Evolutionary conservation across 345 rosid genomes (phyloP).

Genomic region (Erucastrum elatum): DNA sequence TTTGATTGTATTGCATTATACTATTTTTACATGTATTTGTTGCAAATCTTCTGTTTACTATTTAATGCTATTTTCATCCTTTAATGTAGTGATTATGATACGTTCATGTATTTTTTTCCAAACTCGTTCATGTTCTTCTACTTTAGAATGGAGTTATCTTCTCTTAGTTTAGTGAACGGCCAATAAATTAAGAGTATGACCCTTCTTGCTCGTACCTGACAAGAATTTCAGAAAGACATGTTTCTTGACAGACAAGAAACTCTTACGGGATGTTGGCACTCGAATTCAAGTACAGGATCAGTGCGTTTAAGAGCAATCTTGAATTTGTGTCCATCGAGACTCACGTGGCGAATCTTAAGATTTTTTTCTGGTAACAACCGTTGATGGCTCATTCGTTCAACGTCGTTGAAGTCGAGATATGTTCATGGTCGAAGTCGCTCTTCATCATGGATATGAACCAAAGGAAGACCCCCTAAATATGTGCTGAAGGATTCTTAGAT

Average conservation of each 20-base stretch:
- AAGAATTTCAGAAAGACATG: neutral
- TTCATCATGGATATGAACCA: neutral
- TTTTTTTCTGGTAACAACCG: neutral
- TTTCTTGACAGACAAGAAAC: neutral
- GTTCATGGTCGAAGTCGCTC: neutral
- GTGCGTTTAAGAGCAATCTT: too few species aligned
- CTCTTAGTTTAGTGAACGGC: neutral
- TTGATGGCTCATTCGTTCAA: neutral
- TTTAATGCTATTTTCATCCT: neutral
- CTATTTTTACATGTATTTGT: neutral
- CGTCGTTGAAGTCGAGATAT: neutral
- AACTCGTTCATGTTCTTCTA: neutral
- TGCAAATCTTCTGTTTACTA: neutral
- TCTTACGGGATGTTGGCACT: neutral
- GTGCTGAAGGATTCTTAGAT: too few species aligned
- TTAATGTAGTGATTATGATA: neutral
- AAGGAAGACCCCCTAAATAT: neutral
- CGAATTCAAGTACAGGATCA: neutral
- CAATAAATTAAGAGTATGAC: neutral
- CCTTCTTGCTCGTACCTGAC: neutral
- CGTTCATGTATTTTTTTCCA: neutral
- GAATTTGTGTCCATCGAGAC: too few species aligned
- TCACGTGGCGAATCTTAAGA: too few species aligned
- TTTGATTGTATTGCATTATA: neutral
- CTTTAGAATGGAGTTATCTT: neutral